Conservation (phyloP, 257 asterid species). For the Salvia hispanica region DNA sequence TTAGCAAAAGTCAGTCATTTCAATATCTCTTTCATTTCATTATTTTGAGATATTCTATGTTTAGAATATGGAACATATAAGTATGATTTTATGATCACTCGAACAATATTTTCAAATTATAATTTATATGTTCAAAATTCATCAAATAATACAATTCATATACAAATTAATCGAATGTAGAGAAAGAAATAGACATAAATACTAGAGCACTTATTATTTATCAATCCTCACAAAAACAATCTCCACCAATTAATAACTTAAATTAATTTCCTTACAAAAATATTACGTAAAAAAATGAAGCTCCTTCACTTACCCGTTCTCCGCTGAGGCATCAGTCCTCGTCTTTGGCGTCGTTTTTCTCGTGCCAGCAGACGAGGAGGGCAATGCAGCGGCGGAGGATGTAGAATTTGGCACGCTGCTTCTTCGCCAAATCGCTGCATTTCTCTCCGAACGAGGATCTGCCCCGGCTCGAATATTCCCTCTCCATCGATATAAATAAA, state of each 20-base stretch:
- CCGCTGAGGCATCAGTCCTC: not conserved
- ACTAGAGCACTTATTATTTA: not conserved
- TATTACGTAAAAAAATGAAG: not conserved
- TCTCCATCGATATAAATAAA: not conserved
- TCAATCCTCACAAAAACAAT: not conserved
- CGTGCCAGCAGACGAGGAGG: slow-evolving; percentile 82
- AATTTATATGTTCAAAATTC: no score
- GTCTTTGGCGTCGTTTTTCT: slow-evolving; percentile 45
- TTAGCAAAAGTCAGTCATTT: no score
- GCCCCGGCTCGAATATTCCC: not conserved
- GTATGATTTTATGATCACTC: no score
- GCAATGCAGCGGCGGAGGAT: slow-evolving; percentile 75
- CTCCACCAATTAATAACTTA: not conserved
- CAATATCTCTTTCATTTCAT: no score
- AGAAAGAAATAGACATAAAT: not conserved
- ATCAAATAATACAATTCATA: not conserved
- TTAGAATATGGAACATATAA: no score
- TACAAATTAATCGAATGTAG: not conserved
- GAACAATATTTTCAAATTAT: no score
- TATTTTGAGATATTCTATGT: no score
- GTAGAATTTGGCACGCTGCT: slow-evolving; percentile 70
- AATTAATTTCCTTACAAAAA: not conserved
- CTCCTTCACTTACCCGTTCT: not conserved
- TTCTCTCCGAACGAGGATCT: slow-evolving; percentile 49
- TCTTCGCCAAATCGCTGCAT: slow-evolving; percentile 61